Evolutionary conservation across 257 asterid species (phyloP).

Genomic region (Capsicum chinense): DNA sequence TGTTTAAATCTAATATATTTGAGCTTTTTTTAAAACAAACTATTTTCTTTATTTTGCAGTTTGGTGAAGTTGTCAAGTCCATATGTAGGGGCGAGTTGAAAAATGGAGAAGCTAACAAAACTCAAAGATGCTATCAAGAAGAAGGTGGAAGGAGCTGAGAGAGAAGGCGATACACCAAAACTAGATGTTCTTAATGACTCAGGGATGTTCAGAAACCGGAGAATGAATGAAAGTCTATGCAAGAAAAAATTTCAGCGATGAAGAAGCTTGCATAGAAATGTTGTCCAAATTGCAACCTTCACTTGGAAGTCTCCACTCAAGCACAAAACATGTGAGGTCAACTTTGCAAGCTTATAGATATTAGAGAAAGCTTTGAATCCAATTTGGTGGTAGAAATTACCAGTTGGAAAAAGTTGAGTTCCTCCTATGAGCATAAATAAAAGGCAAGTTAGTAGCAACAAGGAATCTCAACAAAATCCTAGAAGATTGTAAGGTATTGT

Average conservation of each 20-base stretch:
- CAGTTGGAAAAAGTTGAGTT: background rate
- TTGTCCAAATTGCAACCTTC: background rate
- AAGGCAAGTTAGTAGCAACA: background rate
- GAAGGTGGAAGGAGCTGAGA: constrained; percentile 6
- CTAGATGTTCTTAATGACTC: background rate
- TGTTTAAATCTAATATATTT: no score
- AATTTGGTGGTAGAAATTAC: background rate
- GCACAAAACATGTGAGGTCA: background rate
- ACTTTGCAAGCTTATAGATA: background rate
- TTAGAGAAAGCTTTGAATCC: background rate
- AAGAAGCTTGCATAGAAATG: constrained; percentile 18
- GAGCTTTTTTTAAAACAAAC: no score
- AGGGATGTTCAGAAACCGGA: background rate
- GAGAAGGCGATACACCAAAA: constrained; percentile 20
- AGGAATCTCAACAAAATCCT: constrained; percentile 4
- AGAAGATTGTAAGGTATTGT: constrained; percentile 14
- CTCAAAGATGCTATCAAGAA: background rate
- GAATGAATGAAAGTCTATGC: background rate
- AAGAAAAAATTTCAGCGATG: background rate
- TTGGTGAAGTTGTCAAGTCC: no score
- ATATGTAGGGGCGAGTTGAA: no score
- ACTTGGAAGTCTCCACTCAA: background rate
- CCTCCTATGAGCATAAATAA: background rate
- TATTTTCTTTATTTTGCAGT: no score
- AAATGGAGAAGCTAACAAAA: background rate